Evolutionary conservation across 116 monocot species (phyloP), one percentile per base, ranked within the genome.

Genomic region (Dioscorea cayenensis): DNA sequence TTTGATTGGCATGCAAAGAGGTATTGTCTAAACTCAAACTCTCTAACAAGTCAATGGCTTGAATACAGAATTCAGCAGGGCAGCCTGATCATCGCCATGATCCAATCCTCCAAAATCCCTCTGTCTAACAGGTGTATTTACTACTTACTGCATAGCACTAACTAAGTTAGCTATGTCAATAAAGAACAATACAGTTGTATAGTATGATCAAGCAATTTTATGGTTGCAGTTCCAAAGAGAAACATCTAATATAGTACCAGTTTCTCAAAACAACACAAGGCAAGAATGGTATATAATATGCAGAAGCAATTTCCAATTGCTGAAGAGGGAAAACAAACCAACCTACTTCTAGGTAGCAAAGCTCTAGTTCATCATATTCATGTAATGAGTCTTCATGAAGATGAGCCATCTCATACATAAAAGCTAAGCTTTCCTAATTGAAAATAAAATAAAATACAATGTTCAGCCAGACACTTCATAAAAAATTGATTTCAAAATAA

Each of bases 281-380:
- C 0, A 43, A 43, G 10, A 43, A 43, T 11, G 43, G 43, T 8
- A 11, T 43, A 43, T 43, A 43, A 43, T 43, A 43, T 6, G 10
- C 6, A 43, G 43, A 6, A 3, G 43, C 7, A 0, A 6, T 6
- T 6, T 3, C 43, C 43, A 43, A 43, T 8, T 48, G 21, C 1
- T 52, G 29, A 23, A 23, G 2, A 69, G 49, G 51, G 52, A 28
- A 51, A 13, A 32, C 22, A 51, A 49, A 22, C 10, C 4, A 63
- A 99, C 99, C 99, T 89, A 94, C 91, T 87, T 99, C 99, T 59
- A 88, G 70, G 78, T 94, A 99, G 75, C 99, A 99, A 64, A 94
- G 89, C 75, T 99, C 99, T 50, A 99, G 81, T 72, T 99, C 99
- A 82, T 99, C 99, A 76, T 91, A 99, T 89, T 99, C 99, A 62